Conservation (phyloP, 495 filamentous ascomycete species). For the Glonium stellatum region DNA sequence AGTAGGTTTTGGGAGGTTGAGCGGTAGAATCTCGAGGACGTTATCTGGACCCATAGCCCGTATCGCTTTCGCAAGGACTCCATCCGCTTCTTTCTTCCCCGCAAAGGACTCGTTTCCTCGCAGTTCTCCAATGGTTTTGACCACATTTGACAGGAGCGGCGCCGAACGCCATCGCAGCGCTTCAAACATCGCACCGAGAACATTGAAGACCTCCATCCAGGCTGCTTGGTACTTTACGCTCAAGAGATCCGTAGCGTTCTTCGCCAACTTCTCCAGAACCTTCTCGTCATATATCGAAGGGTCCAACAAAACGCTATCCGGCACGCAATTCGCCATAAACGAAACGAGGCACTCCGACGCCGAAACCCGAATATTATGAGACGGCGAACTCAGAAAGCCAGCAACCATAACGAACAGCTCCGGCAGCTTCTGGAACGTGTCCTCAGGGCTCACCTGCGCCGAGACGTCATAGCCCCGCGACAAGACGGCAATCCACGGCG, state of each 20-base stretch:
- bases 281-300: conserved; percentile 86
- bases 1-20: conserved; percentile 73
- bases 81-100: conserved; percentile 91
- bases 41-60: conserved; percentile 79
- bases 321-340: conserved; percentile 81
- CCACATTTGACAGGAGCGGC: conserved; percentile 65
- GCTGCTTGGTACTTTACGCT: conserved; percentile 87
- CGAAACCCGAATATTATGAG: conserved; percentile 85
- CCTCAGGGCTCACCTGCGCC: conserved; percentile 72
- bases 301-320: conserved; percentile 69
- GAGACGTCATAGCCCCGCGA: conserved; percentile 92
- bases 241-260: conserved; percentile 60
- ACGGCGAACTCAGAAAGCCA: conserved; percentile 72
- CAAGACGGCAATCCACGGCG: conserved; percentile 92
- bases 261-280: conserved; percentile 66
- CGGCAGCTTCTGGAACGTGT: conserved; percentile 82
- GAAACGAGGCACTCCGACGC: conserved; percentile 92
- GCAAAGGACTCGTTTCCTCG: conserved; percentile 82
- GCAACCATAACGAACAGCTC: conserved; percentile 71
- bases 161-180: conserved; percentile 75
- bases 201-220: conserved; percentile 92
- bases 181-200: conserved; percentile 80
- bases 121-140: conserved; percentile 76
- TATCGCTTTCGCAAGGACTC: conserved; percentile 77
- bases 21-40: conserved; percentile 70